A percentile compares a stretch with the other conserved stretches of the same genome.
phyloP scores from a whole-genome alignment of 441 rosid genomes.

The Sinapis alba region DNA sequence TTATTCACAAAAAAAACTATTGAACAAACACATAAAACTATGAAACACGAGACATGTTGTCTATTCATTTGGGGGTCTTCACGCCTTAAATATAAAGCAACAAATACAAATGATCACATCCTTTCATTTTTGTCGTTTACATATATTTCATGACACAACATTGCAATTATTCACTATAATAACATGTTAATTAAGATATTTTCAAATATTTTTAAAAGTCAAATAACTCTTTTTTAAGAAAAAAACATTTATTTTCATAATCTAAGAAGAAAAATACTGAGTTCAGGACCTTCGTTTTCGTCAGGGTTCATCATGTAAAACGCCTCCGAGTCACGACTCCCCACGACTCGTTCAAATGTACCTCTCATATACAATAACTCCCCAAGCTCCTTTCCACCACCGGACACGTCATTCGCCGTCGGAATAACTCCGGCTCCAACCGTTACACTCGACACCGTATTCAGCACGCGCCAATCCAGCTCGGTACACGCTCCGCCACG shows the following conservation, averaged over 20 bases:
- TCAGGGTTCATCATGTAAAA: conserved; percentile 96
- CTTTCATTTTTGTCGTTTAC: background rate
- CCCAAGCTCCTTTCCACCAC: conserved; percentile 43
- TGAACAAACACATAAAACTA: background rate
- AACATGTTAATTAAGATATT: conserved; percentile 17
- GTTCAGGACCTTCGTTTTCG: conserved; percentile 90
- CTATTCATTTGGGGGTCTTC: conserved; percentile 33
- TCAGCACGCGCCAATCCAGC: conserved; percentile 70
- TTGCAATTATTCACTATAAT: conserved; percentile 4
- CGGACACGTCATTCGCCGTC: conserved; percentile 33
- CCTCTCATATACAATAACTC: conserved; percentile 93
- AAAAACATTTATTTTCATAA: conserved; percentile 25
- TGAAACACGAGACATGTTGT: background rate
- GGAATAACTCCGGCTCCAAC: conserved; percentile 92
- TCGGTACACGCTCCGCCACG: conserved; percentile 65
- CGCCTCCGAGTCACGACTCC: conserved; percentile 93
- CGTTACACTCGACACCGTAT: conserved; percentile 69
- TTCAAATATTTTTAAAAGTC: background rate
- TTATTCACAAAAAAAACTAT: background rate
- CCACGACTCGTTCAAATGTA: conserved; percentile 80
- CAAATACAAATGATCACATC: conserved; percentile 29
- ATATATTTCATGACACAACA: too few species aligned
- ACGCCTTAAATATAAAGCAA: conserved; percentile 31
- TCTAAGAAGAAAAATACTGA: conserved; percentile 84
- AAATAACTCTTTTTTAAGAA: background rate